Percentiles rank a stretch among this genome's conserved stretches.
Evolutionary conservation across 2,329 filamentous ascomycete species (phyloP).

Genomic region (Sporothrix euskadiensis): DNA sequence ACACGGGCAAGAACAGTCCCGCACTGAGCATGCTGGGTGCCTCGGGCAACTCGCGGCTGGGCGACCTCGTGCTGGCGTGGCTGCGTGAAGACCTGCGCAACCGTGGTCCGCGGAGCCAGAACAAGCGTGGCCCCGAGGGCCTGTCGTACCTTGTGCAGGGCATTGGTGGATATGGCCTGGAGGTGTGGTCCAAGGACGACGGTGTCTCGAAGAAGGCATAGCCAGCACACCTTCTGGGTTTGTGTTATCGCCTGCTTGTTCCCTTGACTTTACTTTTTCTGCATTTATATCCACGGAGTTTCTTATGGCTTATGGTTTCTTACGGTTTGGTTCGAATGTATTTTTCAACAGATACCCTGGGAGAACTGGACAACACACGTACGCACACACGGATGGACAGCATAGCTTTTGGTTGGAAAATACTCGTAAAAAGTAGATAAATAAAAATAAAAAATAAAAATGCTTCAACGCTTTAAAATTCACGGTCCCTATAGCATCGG

Average conservation of each 20-base stretch:
- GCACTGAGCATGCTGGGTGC: constrained; percentile 30
- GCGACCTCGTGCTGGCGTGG: constrained; percentile 87
- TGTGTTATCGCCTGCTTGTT: neutral
- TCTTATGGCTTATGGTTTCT: neutral
- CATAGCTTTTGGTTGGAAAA: neutral
- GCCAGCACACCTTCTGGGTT: no score
- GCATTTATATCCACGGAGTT: neutral
- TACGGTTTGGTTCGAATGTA: constrained; percentile 16
- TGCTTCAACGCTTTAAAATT: constrained; percentile 14
- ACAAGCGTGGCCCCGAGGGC: constrained; percentile 59
- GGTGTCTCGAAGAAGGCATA: neutral
- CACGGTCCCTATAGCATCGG: neutral
- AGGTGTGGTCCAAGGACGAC: constrained; percentile 38
- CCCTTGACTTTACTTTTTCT: neutral
- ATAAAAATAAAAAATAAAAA: neutral
- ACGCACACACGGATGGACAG: neutral
- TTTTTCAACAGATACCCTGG: constrained; percentile 30
- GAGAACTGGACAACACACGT: neutral
- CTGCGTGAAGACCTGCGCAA: constrained; percentile 76
- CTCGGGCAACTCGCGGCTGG: constrained; percentile 77
- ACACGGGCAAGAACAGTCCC: constrained; percentile 13
- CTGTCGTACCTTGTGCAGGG: constrained; percentile 60
- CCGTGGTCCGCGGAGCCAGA: constrained; percentile 71
- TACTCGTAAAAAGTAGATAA: neutral
- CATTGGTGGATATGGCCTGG: constrained; percentile 60